Evolutionary conservation across 2,329 filamentous ascomycete species (phyloP), one percentile per base, ranked within the genome.

Genomic region (Myrmaecium sp.): DNA sequence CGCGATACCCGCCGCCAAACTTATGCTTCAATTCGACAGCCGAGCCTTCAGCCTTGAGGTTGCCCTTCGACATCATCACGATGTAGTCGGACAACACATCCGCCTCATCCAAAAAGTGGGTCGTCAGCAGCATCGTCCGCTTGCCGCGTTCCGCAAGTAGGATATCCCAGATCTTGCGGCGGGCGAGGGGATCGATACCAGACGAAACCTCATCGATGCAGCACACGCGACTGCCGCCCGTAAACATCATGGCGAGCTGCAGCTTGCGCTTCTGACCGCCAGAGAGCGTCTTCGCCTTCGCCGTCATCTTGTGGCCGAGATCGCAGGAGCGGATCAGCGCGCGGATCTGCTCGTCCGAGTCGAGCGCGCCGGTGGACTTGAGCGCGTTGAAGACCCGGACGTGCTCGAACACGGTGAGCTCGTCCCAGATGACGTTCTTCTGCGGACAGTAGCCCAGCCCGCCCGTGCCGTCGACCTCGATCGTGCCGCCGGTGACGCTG

Each of bases 161-260:
- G 32, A 94, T 94, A 38, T 93, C 82, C 84, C 84, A 94, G 14
- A 94, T 80, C 54, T 92, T 93, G 15, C 83, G 62, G 29, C 86
- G 65, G 12, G 78, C 84, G 1, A 94, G 57, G 0, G 86, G 83
- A 44, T 94, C 84, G 12, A 94, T 63, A 9, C 84, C 86, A 32
- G 76, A 83, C 20, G 77, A 84, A 9, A 93, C 82, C 50, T 94
- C 86, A 38, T 94, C 84, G 5, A 94, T 72, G 41, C 82, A 89
- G 52, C 84, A 93, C 0, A 94, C 74, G 14, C 71, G 71, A 34
- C 78, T 86, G 7, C 82, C 83, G 33, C 86, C 84, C 3, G 81
- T 91, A 39, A 94, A 72, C 82, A 93, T 93, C 71, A 93, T 86
- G 4, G 82, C 83, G 3, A 94, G 62, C 49, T 94, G 84, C 6